Evolutionary conservation across 2,329 filamentous ascomycete species (phyloP).

Genomic region (Aspergillus thermomutatus): DNA sequence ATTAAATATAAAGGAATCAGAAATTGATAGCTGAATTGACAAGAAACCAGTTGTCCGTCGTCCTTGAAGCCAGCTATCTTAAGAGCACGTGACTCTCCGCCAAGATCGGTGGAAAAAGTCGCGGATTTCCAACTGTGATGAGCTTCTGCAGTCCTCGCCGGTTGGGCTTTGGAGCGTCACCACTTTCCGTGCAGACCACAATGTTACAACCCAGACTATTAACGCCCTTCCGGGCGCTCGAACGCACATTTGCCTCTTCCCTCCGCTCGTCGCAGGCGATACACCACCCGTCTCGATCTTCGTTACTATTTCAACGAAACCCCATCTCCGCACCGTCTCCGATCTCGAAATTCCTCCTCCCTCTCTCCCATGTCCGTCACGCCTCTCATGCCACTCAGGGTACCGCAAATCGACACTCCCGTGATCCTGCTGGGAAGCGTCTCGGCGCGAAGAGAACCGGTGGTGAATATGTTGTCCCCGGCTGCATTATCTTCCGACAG

Average conservation of each 20-base stretch:
- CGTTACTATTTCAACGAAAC: conserved; percentile 25
- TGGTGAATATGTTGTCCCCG: conserved; percentile 89
- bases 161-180: conserved; percentile 1
- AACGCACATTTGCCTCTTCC: conserved; percentile 32
- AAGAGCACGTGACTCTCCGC: conserved; percentile 23
- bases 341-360: conserved; percentile 30
- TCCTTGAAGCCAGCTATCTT: conserved; percentile 30
- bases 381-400: conserved; percentile 65
- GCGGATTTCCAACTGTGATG: conserved; percentile 15
- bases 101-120: conserved; percentile 19
- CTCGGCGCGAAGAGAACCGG: conserved; percentile 90
- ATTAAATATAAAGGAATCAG: neutral
- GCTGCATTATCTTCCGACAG: conserved; percentile 98
- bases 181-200: conserved; percentile 6
- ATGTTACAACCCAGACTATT: conserved; percentile 45
- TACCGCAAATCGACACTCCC: conserved; percentile 63
- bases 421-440: conserved; percentile 75
- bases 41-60: neutral
- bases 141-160: conserved; percentile 7
- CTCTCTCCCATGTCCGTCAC: conserved; percentile 52
- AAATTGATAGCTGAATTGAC: neutral
- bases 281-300: conserved; percentile 26
- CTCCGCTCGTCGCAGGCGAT: conserved; percentile 24
- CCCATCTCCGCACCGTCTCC: conserved; percentile 23
- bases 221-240: conserved; percentile 37